Base-by-base conservation (phyloP, 148 eudicot genomes). In the Nepenthes mirabilis region DNA sequence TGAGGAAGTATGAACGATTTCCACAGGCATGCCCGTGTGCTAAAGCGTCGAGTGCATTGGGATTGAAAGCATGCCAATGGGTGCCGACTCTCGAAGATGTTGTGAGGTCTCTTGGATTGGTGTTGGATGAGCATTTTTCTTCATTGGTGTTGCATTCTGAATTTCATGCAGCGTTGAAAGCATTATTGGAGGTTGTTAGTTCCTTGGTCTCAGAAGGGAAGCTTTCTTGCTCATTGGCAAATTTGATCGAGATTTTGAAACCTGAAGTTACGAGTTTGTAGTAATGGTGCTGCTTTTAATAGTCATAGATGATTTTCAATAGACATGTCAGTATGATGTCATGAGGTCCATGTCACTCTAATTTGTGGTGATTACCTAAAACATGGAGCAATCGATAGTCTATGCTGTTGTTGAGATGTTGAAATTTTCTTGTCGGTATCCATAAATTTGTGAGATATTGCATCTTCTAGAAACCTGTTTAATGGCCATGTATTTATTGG, bases 51-150 rank as follows among this genome's bases (percentile, higher is more conserved):
- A 43, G 63, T 43, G 52, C 10, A 2, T 69, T 81, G 63, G 84
- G 86, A 23, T 62, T 88, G 81, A 72, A 69, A 54, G 67, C 71
- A 51, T 76, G 83, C 55, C 66, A 72, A 14, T 91, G 86, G 82
- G 80, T 91, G 10, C 98, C 96, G 0, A 66, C 66, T 11, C 65
- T 88, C 32, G 95, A 78, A 57, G 63, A 56, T 54, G 74, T 88
- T 47, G 79, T 74, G 13, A 82, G 74, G 68, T 77, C 77, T 66
- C 70, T 85, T 60, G 83, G 91, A 3, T 62, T 83, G 64, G 80
- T 83, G 54, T 62, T 91, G 59, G 98, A 91, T 53, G 98, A 88
- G 79, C 88, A 86, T 74, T 91, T 91, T 63, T 83, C 88, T n/a
- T 74, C 77, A 2, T 63, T 91, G 77, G 91, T 85, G 36, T 75